Evolutionary conservation across 495 filamentous ascomycete species (phyloP), one percentile per base, ranked within the genome.

Genomic region (Margaritispora aquatica): DNA sequence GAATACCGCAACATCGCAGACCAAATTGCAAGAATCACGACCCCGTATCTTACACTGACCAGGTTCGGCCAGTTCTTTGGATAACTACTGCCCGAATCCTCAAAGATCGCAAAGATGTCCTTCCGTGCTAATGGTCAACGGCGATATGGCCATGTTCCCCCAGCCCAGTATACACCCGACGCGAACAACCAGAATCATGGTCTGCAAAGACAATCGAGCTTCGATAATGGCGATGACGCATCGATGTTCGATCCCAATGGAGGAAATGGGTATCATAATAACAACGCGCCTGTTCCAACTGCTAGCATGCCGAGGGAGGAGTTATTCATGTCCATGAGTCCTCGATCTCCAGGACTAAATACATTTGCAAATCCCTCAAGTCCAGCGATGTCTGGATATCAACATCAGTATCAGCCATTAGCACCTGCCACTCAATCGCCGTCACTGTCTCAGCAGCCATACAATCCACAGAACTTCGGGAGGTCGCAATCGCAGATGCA

Each of bases 401-500:
- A 81, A 49, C 66, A 68, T 56, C 74, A 84, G 55, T 86, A 87
- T 59, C 83, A 86, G 55, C 76, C 82, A 54, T 72, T 78, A 60
- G 70, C 63, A 17, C 31, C 41, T 68, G 57, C 51, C 53, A 68
- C 46, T 61, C 52, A 60, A 51, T 66, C 66, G 8, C 63, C 63
- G 13, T 51, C 59, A 19, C 54, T 60, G 26, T 51, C 63, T 1
- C 63, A 65, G 23, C 10, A 38, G 15, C 74, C 82, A 1, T 96
- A 96, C 71, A 95, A 96, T 63, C 92, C 92, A 1, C 89, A 92
- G 70, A 75, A 87, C 54, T 97, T 91, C 69, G 82, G 79, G 48
- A 75, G 82, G 9, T 80, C 87, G 2, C 81, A 88, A 48, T 82
- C 86, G 4, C 74, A 77, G 22, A n/a, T n/a, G n/a, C n/a, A n/a